phyloP scores from a whole-genome alignment of 192 early-diverging fungal genomes.

The Coemansia sp. region DNA sequence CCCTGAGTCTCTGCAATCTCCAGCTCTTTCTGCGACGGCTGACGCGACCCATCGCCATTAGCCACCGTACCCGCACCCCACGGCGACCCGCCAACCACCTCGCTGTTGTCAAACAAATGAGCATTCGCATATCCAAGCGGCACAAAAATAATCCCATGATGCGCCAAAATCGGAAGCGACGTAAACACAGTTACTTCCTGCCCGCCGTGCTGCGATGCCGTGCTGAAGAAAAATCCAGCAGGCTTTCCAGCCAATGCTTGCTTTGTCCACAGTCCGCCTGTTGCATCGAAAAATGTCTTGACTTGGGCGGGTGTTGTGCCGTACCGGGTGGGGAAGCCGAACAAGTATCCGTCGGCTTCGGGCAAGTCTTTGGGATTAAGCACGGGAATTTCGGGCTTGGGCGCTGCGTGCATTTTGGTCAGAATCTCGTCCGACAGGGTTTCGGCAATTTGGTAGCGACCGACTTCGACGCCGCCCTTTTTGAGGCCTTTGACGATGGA shows the following conservation, averaged over 20 bases:
- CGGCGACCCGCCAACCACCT: slow-evolving; percentile 67
- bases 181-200: slow-evolving; percentile 74
- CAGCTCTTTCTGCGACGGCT: slow-evolving; percentile 65
- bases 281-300: slow-evolving; percentile 69
- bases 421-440: slow-evolving; percentile 68
- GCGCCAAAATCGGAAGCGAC: slow-evolving; percentile 66
- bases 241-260: slow-evolving; percentile 69
- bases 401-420: slow-evolving; percentile 65
- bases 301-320: slow-evolving; percentile 75
- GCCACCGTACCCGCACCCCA: slow-evolving; percentile 72
- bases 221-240: slow-evolving; percentile 73
- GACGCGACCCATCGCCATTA: slow-evolving; percentile 65
- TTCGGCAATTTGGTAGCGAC: slow-evolving; percentile 61
- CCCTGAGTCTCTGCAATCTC: slow-evolving; percentile 64
- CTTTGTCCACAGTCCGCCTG: slow-evolving; percentile 58
- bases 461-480: slow-evolving; percentile 54
- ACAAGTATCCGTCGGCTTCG: slow-evolving; percentile 67
- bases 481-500: slow-evolving; percentile 64
- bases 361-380: slow-evolving; percentile 56
- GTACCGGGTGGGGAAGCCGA: slow-evolving; percentile 72
- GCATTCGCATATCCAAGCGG: slow-evolving; percentile 64
- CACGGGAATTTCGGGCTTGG: slow-evolving; percentile 60
- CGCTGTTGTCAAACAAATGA: slow-evolving; percentile 58
- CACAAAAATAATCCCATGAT: slow-evolving; percentile 80
- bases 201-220: slow-evolving; percentile 74